Evolutionary conservation across 371 early-diverging fungal genomes (phyloP), one percentile per base, ranked within the genome.

Genomic region (Syncephalastrum contaminatum): DNA sequence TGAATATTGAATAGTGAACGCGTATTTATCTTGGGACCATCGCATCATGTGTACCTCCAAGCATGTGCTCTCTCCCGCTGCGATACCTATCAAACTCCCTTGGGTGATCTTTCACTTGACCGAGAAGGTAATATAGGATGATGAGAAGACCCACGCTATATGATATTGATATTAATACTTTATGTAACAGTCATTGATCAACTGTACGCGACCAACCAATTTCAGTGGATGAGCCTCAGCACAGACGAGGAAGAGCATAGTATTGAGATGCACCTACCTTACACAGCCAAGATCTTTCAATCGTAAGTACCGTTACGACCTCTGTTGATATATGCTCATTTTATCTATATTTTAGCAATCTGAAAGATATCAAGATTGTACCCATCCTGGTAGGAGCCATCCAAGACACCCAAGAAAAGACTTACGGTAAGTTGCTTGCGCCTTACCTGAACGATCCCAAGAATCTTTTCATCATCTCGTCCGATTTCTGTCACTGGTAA

Each of bases 401-500:
- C 24, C 42, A 69, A 12, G 60, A 81, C 13, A 51, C 60, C 5
- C 75, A 77, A 41, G 92, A 93, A 60, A 65, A 65, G 25, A 52
- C 69, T 47, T 93, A 86, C 63, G 92, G 91, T 13, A 53, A 81
- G 20, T 45, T 90, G 16, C 73, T 88, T 51, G 83, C 86, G 1
- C 82, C 80, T 2, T 95, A 94, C 61, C 72, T 96, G 13, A 57
- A 67, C 2, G 77, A 88, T 47, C 77, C 86, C 2, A 60, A 75
- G 42, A 90, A 83, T 46, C 67, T 94, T 13, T 95, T 96, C 72
- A 81, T 96, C 36, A 77, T 98, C 18, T 96, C 97, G 12, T 90
- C 91, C 2, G 98, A 98, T 64, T 98, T 98, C 64, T 96, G 98
- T 70, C 98, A 98, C 62, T 97, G 95, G 89, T 92, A 76, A 59